phyloP scores from a whole-genome alignment of 352 stramenopile species.

The Phytophthora sp. region DNA sequence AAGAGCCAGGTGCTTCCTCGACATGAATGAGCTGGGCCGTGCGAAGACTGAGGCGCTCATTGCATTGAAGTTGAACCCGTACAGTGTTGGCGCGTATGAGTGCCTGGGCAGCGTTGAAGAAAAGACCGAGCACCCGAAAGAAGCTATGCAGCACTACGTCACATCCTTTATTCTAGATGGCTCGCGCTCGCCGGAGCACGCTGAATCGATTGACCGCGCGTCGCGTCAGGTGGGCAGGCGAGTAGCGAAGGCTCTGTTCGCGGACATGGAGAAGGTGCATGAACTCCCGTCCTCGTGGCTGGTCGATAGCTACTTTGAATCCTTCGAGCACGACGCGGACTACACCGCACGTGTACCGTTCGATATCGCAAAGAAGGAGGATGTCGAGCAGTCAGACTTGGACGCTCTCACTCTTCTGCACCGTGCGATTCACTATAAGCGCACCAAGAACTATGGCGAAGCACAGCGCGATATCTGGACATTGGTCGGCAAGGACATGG shows the following conservation, averaged over 20 bases:
- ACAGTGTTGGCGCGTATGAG: conserved; percentile 71
- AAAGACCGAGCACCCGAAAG: conserved; percentile 47
- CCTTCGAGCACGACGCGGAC: conserved; percentile 82
- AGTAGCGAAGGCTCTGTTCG: conserved; percentile 74
- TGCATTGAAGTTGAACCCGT: conserved; percentile 67
- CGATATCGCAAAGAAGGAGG: conserved; percentile 66
- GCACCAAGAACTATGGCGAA: conserved; percentile 52
- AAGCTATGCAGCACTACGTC: conserved; percentile 86
- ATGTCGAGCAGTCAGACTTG: conserved; percentile 42
- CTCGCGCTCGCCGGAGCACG: conserved; percentile 70
- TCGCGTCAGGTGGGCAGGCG: conserved; percentile 67
- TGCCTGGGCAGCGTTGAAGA: conserved; percentile 74
- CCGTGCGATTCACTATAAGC: conserved; percentile 75
- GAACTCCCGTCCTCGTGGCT: conserved; percentile 82
- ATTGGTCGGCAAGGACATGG: conserved; percentile 46
- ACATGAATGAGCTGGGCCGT: conserved; percentile 48
- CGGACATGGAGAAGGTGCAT: conserved; percentile 71
- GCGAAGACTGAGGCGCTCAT: conserved; percentile 53
- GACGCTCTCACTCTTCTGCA: conserved; percentile 60
- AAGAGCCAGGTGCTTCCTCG: conserved; percentile 63
- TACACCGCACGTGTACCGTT: conserved; percentile 58
- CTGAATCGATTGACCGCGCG: conserved; percentile 76
- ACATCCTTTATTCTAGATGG: conserved; percentile 84
- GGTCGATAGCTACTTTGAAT: conserved; percentile 87
- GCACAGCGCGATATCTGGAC: conserved; percentile 56